Evolutionary conservation across 108 stramenopile genomes (phyloP), one percentile per base, ranked within the genome.

Genomic region (Nitzschia palea): DNA sequence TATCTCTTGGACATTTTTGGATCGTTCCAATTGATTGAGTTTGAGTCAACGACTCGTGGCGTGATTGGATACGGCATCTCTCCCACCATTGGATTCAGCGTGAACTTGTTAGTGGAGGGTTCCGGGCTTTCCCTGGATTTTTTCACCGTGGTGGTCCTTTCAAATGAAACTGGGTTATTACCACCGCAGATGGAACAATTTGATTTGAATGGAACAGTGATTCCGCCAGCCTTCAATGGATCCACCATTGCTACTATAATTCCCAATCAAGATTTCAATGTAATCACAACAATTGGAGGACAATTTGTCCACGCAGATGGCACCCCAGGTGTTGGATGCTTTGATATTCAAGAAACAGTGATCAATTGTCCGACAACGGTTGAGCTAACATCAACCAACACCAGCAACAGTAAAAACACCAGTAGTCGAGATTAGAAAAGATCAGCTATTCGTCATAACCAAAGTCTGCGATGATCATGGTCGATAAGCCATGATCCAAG

Each of bases 1-100:
- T 74, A 55, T 50, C 65, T 74, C 42, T 51, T 50, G 31, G 73
- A 74, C 44, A 55, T n/a, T 4, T 74, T 74, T 32, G 73, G 65
- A 28, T 33, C 73, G 3, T 26, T 26, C 40, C 73, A 74, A 30
- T 27, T 74, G 26, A 27, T 60, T 18, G 33, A 52, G n/a, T 74
- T 64, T 35, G 48, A 66, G 43, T 35, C 44, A 36, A 31, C 47
- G 55, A 54, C 34, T 44, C n/a, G 40, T 43, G 70, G 70, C 27
- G 33, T 57, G 18, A 52, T 62, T 23, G 68, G 55, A 15, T 55
- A 8, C 27, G 56, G 43, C 15, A 32, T 60, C n/a, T 20, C 31
- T n/a, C 59, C 59, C 40, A 34, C 2, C 23, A 40, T 60, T 40
- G 26, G 37, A n/a, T 60, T 60, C 36, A 23, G 40, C 0, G 43